phyloP scores from a whole-genome alignment of 495 filamentous ascomycete species.

The Aspergillus haitiensis region DNA sequence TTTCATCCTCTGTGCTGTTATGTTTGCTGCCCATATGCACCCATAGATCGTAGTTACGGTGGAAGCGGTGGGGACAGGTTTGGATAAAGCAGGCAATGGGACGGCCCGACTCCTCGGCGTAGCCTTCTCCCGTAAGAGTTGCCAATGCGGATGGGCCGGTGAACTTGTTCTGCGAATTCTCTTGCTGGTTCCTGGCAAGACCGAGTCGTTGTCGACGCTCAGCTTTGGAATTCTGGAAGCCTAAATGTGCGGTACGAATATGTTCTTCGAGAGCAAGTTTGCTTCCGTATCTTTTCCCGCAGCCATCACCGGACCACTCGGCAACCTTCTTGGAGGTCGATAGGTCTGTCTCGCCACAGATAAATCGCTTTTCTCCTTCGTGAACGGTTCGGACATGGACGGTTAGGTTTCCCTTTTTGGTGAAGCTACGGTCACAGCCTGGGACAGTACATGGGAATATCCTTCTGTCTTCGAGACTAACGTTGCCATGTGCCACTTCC shows the following conservation, averaged over 20 bases:
- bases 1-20: conserved; percentile 48
- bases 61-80: conserved; percentile 60
- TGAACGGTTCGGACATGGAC: conserved; percentile 77
- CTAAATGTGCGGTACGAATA: conserved; percentile 71
- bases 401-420: conserved; percentile 73
- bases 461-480: conserved; percentile 60
- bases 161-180: conserved; percentile 9
- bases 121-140: conserved; percentile 61
- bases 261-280: conserved; percentile 81
- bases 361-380: conserved; percentile 61
- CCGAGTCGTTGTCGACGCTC: conserved; percentile 44
- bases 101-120: conserved; percentile 53
- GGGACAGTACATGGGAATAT: conserved; percentile 60
- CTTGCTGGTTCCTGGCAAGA: conserved; percentile 26
- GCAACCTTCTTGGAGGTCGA: conserved; percentile 55
- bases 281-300: conserved; percentile 64
- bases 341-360: conserved; percentile 70
- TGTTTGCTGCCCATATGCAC: conserved; percentile 63
- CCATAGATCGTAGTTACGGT: conserved; percentile 65
- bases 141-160: conserved; percentile 35
- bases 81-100: conserved; percentile 56
- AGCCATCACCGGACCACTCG: conserved; percentile 68
- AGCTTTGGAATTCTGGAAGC: conserved; percentile 49
- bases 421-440: conserved; percentile 71
- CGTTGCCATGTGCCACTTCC: conserved; percentile 65